Evolutionary conservation across 176 grass and related monocot genomes (phyloP).

Genomic region (Elymus sibiricus): DNA sequence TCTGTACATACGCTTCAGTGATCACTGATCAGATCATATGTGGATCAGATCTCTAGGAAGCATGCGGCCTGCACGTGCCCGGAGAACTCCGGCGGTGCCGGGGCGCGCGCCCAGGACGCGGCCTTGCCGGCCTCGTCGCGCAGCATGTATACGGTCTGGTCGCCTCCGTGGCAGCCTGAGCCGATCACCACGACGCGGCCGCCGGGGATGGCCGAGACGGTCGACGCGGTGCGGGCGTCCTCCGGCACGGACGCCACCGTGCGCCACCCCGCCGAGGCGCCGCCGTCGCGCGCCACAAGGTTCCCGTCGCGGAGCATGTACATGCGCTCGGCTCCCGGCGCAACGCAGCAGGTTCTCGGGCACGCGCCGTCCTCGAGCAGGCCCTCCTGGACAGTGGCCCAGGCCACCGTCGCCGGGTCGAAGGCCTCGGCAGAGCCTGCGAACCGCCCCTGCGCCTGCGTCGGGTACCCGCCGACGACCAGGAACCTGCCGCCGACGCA

Average conservation of each 20-base stretch:
- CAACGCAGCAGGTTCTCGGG: constrained; percentile 55
- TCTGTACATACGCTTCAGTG: not conserved
- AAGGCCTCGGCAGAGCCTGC: constrained; percentile 53
- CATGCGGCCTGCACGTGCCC: constrained; percentile 72
- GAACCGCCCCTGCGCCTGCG: constrained; percentile 72
- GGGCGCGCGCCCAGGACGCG: constrained; percentile 38
- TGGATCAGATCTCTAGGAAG: constrained; percentile 48
- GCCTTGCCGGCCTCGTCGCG: constrained; percentile 34
- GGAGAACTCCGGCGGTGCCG: constrained; percentile 47
- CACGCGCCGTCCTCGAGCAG: constrained; percentile 45
- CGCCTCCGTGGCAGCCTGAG: constrained; percentile 49
- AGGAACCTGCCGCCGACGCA: constrained; percentile 51
- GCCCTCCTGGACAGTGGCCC: constrained; percentile 28
- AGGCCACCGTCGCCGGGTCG: constrained; percentile 39
- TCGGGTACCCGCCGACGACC: constrained; percentile 82
- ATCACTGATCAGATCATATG: no score
- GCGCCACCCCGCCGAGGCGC: constrained; percentile 26
- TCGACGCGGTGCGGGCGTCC: constrained; percentile 40
- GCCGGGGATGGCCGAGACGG: constrained; percentile 26
- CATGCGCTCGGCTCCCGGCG: constrained; percentile 11
- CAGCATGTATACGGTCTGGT: constrained; percentile 47
- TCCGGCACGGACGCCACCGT: constrained; percentile 52
- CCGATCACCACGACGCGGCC: constrained; percentile 58
- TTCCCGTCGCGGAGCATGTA: constrained; percentile 67
- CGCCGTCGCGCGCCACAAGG: constrained; percentile 43